Conservation (phyloP, 305 asterid genomes). For the Ilex paraguariensis region DNA sequence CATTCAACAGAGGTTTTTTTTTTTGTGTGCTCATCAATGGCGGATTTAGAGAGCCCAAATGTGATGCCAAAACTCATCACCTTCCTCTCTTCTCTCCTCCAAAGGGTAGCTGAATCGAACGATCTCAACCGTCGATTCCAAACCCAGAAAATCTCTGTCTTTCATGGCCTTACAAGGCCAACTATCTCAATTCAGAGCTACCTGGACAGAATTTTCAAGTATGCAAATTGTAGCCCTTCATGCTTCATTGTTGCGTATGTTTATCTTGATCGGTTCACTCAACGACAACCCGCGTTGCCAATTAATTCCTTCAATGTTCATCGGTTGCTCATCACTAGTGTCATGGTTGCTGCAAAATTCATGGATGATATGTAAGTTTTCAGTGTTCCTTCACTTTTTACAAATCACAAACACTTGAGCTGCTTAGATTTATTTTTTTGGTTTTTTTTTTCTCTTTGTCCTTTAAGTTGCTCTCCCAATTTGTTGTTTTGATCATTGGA, state of each 20-base stretch:
- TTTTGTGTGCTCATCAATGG: slow-evolving; percentile 30
- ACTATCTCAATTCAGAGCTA: slow-evolving; percentile 70
- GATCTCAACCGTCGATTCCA: slow-evolving; percentile 38
- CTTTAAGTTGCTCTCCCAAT: too few species aligned
- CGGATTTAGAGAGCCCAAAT: slow-evolving; percentile 56
- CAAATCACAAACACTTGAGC: too few species aligned
- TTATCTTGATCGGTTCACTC: slow-evolving; percentile 87
- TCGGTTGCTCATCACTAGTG: slow-evolving; percentile 88
- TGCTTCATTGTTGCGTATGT: slow-evolving; percentile 93
- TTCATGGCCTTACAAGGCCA: slow-evolving; percentile 78
- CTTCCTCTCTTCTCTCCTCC: slow-evolving; percentile 80
- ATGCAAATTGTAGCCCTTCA: slow-evolving; percentile 88
- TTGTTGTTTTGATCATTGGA: too few species aligned
- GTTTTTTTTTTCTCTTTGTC: too few species aligned
- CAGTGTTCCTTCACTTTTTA: too few species aligned
- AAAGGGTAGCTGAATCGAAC: slow-evolving; percentile 70
- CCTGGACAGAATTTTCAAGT: slow-evolving; percentile 82
- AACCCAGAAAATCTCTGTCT: slow-evolving; percentile 66
- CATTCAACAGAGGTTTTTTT: slow-evolving; percentile 3
- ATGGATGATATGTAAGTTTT: slow-evolving; percentile 86
- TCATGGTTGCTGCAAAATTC: slow-evolving; percentile 95
- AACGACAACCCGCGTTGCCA: slow-evolving; percentile 66
- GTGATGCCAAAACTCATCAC: slow-evolving; percentile 62
- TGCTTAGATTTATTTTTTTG: too few species aligned
- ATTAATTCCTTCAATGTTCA: slow-evolving; percentile 84